Evolutionary conservation across 495 filamentous ascomycete species (phyloP).

Genomic region (Talaromyces proteolyticus): DNA sequence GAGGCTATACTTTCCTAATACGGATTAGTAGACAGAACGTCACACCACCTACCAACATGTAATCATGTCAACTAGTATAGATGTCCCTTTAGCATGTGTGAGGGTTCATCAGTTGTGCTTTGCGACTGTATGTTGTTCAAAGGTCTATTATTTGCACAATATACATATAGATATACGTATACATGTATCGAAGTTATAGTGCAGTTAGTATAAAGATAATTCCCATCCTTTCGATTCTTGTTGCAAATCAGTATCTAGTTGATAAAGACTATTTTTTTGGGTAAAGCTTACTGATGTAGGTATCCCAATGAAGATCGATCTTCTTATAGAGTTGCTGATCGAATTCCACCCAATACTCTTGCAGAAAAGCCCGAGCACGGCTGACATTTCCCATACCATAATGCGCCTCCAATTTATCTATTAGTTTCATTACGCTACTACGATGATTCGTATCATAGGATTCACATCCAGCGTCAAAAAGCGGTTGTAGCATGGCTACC

Average conservation of each 20-base stretch:
- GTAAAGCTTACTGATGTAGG: not conserved
- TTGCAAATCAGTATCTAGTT: not conserved
- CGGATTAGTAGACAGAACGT: too few relatives aligned
- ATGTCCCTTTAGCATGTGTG: too few relatives aligned
- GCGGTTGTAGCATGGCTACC: not conserved
- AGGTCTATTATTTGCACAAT: too few relatives aligned
- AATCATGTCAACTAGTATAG: too few relatives aligned
- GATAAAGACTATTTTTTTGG: not conserved
- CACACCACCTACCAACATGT: too few relatives aligned
- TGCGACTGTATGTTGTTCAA: too few relatives aligned
- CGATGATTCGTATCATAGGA: not conserved
- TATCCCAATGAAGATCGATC: slow-evolving; percentile 3
- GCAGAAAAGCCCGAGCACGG: not conserved
- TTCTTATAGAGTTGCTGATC: not conserved
- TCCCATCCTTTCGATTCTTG: slow-evolving; percentile 3
- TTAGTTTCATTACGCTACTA: not conserved
- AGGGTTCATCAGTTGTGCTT: too few relatives aligned
- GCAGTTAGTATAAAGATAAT: not conserved
- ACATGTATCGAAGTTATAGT: too few relatives aligned
- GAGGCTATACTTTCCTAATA: too few relatives aligned
- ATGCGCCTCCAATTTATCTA: not conserved
- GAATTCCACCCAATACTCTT: slow-evolving; percentile 3
- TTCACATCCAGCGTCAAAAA: not conserved
- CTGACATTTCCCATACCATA: slow-evolving; percentile 6
- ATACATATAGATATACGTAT: too few relatives aligned